Evolutionary conservation across 2,329 filamentous ascomycete species (phyloP).

Genomic region (Colletotrichum plurivorum): DNA sequence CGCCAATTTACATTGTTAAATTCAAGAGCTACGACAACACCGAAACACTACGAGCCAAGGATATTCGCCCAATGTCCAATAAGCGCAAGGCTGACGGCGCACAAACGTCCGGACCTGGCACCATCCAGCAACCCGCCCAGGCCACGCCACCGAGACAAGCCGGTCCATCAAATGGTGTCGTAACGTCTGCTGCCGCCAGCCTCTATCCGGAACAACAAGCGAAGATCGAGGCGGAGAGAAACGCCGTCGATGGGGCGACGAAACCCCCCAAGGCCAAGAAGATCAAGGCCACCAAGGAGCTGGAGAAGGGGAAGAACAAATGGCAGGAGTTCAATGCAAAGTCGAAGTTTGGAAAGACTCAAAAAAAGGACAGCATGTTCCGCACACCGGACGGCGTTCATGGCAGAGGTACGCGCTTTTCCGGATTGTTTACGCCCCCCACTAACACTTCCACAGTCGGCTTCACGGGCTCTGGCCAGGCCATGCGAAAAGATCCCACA

Average conservation of each 20-base stretch:
- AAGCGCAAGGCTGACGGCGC: conserved; percentile 91
- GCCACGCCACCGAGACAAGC: conserved; percentile 54
- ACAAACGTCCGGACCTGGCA: conserved; percentile 61
- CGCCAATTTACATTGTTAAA: conserved; percentile 93
- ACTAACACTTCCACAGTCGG: conserved; percentile 74
- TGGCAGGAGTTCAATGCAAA: conserved; percentile 95
- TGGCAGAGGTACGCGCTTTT: conserved; percentile 78
- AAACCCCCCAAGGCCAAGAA: conserved; percentile 89
- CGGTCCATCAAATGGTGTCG: conserved; percentile 59
- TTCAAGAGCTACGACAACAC: conserved; percentile 93
- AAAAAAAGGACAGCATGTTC: conserved; percentile 97
- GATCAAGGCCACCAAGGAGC: conserved; percentile 89
- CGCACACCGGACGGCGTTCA: conserved; percentile 89
- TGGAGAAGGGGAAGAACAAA: conserved; percentile 91
- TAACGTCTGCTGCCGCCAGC: conserved; percentile 69
- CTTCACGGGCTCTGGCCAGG: conserved; percentile 94
- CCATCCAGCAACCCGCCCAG: conserved; percentile 57
- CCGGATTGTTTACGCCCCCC: conserved; percentile 4
- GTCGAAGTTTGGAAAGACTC: conserved; percentile 74
- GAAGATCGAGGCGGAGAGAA: conserved; percentile 72
- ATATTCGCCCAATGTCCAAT: conserved; percentile 84
- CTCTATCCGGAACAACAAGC: conserved; percentile 66
- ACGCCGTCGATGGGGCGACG: conserved; percentile 73
- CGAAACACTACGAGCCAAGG: conserved; percentile 84
- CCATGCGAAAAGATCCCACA: conserved; percentile 93